phyloP scores from a whole-genome alignment of 352 stramenopile species.

The Phytophthora meadii region DNA sequence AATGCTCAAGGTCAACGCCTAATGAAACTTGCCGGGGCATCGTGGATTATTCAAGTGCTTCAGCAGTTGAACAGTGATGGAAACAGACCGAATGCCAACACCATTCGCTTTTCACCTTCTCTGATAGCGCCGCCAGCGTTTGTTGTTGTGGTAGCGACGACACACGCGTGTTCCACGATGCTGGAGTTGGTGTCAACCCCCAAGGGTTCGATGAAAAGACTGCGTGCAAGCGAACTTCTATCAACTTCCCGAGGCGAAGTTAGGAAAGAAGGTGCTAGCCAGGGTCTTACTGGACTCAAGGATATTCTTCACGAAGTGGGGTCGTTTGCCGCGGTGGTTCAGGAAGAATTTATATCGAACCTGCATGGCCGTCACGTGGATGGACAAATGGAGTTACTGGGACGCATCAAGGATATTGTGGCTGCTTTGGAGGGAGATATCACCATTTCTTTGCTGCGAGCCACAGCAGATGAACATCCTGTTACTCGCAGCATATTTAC shows the following conservation, averaged over 20 bases:
- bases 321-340: constrained; percentile 29
- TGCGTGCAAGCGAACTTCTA: constrained; percentile 39
- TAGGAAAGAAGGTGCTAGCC: constrained; percentile 9
- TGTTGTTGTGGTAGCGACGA: constrained; percentile 35
- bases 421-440: constrained; percentile 1
- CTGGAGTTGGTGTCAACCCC: constrained; percentile 53
- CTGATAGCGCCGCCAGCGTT: constrained; percentile 9
- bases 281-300: constrained; percentile 22
- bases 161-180: constrained; percentile 34
- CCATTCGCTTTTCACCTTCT: constrained; percentile 1
- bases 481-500: constrained; percentile 27
- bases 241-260: neutral
- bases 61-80: constrained; percentile 9
- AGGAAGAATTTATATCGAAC: constrained; percentile 48
- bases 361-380: constrained; percentile 24
- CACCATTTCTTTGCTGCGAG: too few relatives aligned
- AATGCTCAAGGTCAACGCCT: constrained; percentile 65
- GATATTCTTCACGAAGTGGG: constrained; percentile 36
- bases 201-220: constrained; percentile 63
- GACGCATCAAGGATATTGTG: constrained; percentile 17
- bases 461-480: constrained; percentile 13
- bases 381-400: constrained; percentile 5
- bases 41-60: constrained; percentile 51
- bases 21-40: constrained; percentile 55
- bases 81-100: neutral